Base-by-base conservation (phyloP, 2,329 filamentous ascomycete genomes). In the Penicillium sp. region DNA sequence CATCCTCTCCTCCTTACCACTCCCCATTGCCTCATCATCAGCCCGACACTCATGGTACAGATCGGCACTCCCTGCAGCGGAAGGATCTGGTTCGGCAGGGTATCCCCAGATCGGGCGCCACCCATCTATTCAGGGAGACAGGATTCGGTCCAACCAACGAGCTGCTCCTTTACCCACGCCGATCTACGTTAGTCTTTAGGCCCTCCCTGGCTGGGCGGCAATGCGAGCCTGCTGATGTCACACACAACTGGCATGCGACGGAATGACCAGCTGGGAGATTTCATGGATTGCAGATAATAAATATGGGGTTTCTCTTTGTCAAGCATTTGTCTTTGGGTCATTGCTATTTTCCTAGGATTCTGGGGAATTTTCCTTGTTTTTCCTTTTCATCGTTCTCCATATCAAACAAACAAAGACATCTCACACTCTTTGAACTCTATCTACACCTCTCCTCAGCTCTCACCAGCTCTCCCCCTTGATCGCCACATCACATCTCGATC, bases 141-240 rank as follows among this genome's bases (percentile, higher is more conserved):
- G 8, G 49, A 22, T 19, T 35, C 28, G 49, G 30, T 35, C 49
- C 49, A 51, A 51, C 28, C 49, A 51, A 33, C 35, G 45, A 30
- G 17, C 45, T 30, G 24, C 45, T 28, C 17, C 1, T 17, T 10
- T 49, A n/a, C 45, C n/a, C 45, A 30, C 17, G n/a, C 40, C 40
- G 40, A 3, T 44, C 19, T 13, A 7, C 30, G 12, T 33, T 33
- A 33, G 30, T 33, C 8, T 30, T 30, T 8, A 12, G 45, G 45
- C 45, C 45, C 26, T n/a, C 45, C 26, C 26, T 28, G 15, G 28
- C 49, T 51, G 28, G 30, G 49, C 47, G 28, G 47, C n/a, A 22
- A 51, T 35, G 49, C 17, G 30, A 51, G 28, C 26, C 47, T 30
- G 28, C 49, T 51, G 49, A 51, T 51, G 49, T 51, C 49, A 51